These are phyloP conservation scores for Penicillium sp. DNA, from an alignment of 2,329 filamentous ascomycete genomes.

Conservation along the genomic window DNA sequence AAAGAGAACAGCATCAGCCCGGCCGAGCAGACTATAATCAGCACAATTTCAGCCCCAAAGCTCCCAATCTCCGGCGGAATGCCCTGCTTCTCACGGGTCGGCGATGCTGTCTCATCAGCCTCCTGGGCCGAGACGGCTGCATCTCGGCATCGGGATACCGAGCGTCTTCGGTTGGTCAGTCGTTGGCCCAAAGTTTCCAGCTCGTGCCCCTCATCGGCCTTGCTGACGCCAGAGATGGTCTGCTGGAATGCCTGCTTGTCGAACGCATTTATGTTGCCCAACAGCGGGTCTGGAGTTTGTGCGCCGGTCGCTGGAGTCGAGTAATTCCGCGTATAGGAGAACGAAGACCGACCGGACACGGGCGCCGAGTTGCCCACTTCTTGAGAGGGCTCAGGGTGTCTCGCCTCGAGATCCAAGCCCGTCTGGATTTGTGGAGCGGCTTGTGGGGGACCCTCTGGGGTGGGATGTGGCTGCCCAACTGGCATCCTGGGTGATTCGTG, in stretches of 20 bases:
- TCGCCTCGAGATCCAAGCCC: slow-evolving; percentile 4
- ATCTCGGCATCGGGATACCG: slow-evolving; percentile 12
- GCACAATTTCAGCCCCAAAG: slow-evolving; percentile 41
- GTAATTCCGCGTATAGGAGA: slow-evolving; percentile 18
- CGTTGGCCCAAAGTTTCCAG: slow-evolving; percentile 14
- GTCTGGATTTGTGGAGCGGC: slow-evolving; percentile 6
- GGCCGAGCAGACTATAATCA: slow-evolving; percentile 44
- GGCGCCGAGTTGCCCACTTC: slow-evolving; percentile 11
- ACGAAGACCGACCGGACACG: slow-evolving; percentile 18
- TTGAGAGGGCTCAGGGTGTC: background rate
- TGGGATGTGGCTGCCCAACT: slow-evolving; percentile 7
- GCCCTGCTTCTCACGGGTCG: slow-evolving; percentile 29
- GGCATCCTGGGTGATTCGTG: slow-evolving; percentile 9
- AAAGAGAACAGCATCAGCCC: slow-evolving; percentile 46
- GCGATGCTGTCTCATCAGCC: slow-evolving; percentile 23
- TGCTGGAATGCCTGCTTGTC: slow-evolving; percentile 19
- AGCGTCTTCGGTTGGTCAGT: slow-evolving; percentile 20
- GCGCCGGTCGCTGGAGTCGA: slow-evolving; percentile 29
- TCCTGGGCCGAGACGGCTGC: no score
- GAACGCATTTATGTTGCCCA: slow-evolving; percentile 14
- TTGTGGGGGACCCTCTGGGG: slow-evolving; percentile 8
- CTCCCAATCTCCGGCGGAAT: slow-evolving; percentile 42
- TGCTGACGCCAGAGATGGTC: slow-evolving; percentile 13
- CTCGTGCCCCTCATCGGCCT: slow-evolving; percentile 12
- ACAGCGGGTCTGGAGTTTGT: slow-evolving; percentile 30